Evolutionary conservation across 164 flowering plant species (phyloP).

Genomic region (Nymphaea thermarum): DNA sequence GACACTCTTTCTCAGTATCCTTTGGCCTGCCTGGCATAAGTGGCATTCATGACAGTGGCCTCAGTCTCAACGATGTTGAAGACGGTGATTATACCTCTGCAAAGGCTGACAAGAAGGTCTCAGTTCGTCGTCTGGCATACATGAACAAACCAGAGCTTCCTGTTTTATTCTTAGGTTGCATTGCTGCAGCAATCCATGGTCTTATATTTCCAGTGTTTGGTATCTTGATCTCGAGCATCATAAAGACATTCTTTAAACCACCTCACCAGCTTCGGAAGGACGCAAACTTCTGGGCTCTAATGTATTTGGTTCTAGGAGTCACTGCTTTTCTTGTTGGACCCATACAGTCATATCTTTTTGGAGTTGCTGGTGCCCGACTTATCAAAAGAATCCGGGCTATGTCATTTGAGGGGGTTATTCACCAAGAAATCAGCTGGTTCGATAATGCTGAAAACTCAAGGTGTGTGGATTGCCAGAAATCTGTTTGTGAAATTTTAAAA

Average conservation of each 20-base stretch:
- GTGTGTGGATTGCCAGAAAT: constrained; percentile 10
- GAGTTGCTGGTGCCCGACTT: constrained; percentile 54
- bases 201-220: constrained; percentile 45
- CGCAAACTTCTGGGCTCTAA: constrained; percentile 37
- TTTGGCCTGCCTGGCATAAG: constrained; percentile 16
- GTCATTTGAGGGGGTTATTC: constrained; percentile 45
- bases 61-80: constrained; percentile 3
- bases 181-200: constrained; percentile 40
- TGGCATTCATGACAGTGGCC: constrained; percentile 11
- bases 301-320: constrained; percentile 25
- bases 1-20: constrained; percentile 13
- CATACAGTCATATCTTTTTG: constrained; percentile 41
- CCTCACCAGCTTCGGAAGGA: constrained; percentile 24
- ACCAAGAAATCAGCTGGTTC: constrained; percentile 67
- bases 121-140: constrained; percentile 30
- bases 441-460: constrained; percentile 59
- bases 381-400: constrained; percentile 43
- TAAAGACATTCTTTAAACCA: constrained; percentile 43
- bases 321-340: constrained; percentile 18
- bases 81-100: constrained; percentile 1
- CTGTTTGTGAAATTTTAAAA: not conserved
- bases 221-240: constrained; percentile 32
- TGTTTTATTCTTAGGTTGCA: constrained; percentile 31
- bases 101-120: constrained; percentile 11
- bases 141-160: constrained; percentile 58